These are phyloP conservation scores for Neurospora sp. DNA, from an alignment of 495 filamentous ascomycete species.

Conservation along the genomic window DNA sequence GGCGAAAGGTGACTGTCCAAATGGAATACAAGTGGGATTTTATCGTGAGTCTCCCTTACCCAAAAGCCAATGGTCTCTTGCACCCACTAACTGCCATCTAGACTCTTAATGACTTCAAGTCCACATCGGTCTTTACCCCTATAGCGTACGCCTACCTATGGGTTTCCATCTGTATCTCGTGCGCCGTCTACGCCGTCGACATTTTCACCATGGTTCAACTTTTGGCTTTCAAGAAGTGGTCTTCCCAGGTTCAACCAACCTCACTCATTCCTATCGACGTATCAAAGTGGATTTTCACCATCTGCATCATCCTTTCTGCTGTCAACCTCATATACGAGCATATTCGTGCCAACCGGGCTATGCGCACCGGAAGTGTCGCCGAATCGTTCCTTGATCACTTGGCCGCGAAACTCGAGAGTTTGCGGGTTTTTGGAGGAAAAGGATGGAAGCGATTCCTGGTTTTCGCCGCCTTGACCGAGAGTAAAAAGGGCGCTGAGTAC, in stretches of 20 bases:
- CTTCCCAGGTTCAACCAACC: slow-evolving; percentile 35
- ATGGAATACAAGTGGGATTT: slow-evolving; percentile 92
- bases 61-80: slow-evolving; percentile 3
- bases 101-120: slow-evolving; percentile 86
- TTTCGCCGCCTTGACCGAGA: slow-evolving; percentile 84
- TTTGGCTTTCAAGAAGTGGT: slow-evolving; percentile 66
- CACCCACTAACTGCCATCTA: slow-evolving; percentile 20
- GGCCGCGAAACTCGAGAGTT: slow-evolving; percentile 70
- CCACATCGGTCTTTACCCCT: slow-evolving; percentile 59
- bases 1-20: slow-evolving; percentile 52
- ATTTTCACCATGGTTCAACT: slow-evolving; percentile 88
- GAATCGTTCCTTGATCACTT: slow-evolving; percentile 83
- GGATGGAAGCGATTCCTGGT: slow-evolving; percentile 85
- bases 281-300: slow-evolving; percentile 79
- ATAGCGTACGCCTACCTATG: slow-evolving; percentile 82
- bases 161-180: slow-evolving; percentile 62
- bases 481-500: slow-evolving; percentile 83
- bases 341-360: slow-evolving; percentile 64
- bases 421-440: slow-evolving; percentile 53
- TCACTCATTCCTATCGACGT: slow-evolving; percentile 51
- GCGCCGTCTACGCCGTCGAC: slow-evolving; percentile 84
- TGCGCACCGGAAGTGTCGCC: slow-evolving; percentile 75
- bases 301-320: slow-evolving; percentile 80
- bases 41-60: slow-evolving; percentile 51
- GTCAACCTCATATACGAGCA: slow-evolving; percentile 67